Base-by-base conservation (phyloP, 306 rosid genomes). In the Aeschynomene evenia region DNA sequence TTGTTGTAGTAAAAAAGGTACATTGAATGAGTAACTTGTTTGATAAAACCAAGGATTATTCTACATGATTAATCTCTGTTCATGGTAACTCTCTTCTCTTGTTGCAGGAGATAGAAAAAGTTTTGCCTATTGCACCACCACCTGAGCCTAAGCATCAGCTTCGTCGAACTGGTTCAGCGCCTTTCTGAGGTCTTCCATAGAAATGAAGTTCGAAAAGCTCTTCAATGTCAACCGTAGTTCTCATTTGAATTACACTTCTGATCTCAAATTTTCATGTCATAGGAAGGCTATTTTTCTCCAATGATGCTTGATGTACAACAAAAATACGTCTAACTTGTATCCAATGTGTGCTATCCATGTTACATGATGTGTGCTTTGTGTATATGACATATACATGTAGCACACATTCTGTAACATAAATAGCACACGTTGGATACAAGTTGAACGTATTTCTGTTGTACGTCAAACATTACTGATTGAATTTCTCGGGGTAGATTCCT, bases 131-230 rank as follows among this genome's bases (percentile, higher is more conserved):
- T 21, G 77, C 9, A 8, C 83, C 84, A 3, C 80, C 77, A 51
- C 62, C 64, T 7, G 80, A 80, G 14, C 36, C 70, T 16, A 74
- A 69, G 77, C 51, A 63, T 46, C 73, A 80, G 65, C 84, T 74
- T 43, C 77, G 84, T 51, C 55, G 84, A 70, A 69, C 84, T 14
- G 55, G 72, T 74, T 80, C 80, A 21, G 73, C 80, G 12, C 9
- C 73, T 9, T 59, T 79, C 37, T 80, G 71, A 78, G 39, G 54
- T 54, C 53, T 52, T 42, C 43, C 31, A 29, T 22, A 45, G 58
- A 66, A 42, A 52, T 53, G n/a, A 33, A 37, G 37, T 68, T 69
- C 14, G 42, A 26, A 24, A 7, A 28, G 52, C 71, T 48, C 21
- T 65, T 48, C 39, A 36, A n/a, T 33, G 43, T 6, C 7, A 49